Base-by-base conservation (phyloP, 2,329 filamentous ascomycete genomes). In the Blastomyces emzantsi region DNA sequence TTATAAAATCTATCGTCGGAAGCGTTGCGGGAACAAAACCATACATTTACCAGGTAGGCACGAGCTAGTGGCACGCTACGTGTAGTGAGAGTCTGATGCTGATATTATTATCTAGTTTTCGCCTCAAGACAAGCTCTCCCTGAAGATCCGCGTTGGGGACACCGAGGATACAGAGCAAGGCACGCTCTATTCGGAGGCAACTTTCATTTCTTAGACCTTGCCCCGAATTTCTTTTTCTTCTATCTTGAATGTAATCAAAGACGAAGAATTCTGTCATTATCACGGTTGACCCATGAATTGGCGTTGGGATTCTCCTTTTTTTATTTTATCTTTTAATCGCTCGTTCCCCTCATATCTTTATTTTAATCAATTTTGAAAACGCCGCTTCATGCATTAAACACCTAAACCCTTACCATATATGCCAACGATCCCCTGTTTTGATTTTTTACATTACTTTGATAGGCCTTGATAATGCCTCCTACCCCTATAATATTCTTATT, bases 1-100 rank as follows among this genome's bases (percentile, higher is more conserved):
- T 99, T 71, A 88, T 99, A 76, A 99, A 99, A 85, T 87, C 87
- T 70, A 91, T 99, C 73, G 92, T 96, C 33, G 90, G 90, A 54
- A 88, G 85, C 67, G 90, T 93, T 15, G 91, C 88, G 3, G 94
- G 94, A 66, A 96, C 94, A 36, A 94, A 92, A 81, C 94, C 94
- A 5, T 99, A 97, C 76, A 97, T 99, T 71, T 99, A 97, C 79
- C 94, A 96, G 83, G 90, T 92, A 76, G 68, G 82, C 49, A 55
- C 60, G 47, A 51, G 30, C 25, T 47, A 13, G 25, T 51, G 1
- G 17, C 22, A n/a, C 30, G 60, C 30, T 45, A 51, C 19, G n/a
- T 41, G 17, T 54, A 22, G 25, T 8, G 47, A 60, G 49, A 49
- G 56, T 49, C 66, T 73, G 67, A 72, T 47, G 5, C 70, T 68